phyloP scores from a whole-genome alignment of 352 stramenopile species.

The Phytophthora vignae region DNA sequence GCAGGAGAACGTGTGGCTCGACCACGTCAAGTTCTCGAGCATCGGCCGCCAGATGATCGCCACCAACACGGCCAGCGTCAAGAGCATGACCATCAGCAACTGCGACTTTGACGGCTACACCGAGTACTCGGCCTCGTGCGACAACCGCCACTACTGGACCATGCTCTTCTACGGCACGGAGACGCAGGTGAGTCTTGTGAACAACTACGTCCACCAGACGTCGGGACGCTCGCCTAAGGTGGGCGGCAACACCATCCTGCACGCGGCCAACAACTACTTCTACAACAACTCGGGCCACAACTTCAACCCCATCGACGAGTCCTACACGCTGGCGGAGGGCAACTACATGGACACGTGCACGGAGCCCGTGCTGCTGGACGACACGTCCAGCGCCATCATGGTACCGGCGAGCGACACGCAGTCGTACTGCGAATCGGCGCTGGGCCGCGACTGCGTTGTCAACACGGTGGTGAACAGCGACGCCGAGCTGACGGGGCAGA shows the following conservation, averaged over 20 bases:
- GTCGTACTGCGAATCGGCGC: conserved; percentile 19
- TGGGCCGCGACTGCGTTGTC: conserved; percentile 26
- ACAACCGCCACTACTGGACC: conserved; percentile 59
- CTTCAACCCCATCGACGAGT: conserved; percentile 29
- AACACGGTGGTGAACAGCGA: conserved; percentile 35
- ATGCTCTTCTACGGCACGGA: conserved; percentile 51
- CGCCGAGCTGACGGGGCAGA: conserved; percentile 26
- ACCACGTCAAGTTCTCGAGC: conserved; percentile 28
- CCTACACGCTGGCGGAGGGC: conserved; percentile 29
- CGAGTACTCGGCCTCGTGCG: conserved; percentile 40
- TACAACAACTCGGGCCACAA: conserved; percentile 32
- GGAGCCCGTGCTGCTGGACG: conserved; percentile 22
- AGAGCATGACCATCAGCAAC: conserved; percentile 55
- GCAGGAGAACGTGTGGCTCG: conserved; percentile 23
- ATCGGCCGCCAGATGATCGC: conserved; percentile 46
- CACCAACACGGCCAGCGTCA: conserved; percentile 37
- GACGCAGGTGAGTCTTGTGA: conserved; percentile 41
- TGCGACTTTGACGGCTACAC: conserved; percentile 56
- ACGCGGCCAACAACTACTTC: conserved; percentile 41
- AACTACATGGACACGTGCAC: conserved; percentile 45
- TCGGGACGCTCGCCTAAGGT: conserved; percentile 40
- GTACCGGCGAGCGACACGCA: conserved; percentile 25
- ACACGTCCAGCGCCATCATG: conserved; percentile 25
- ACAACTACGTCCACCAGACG: conserved; percentile 32
- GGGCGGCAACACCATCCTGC: conserved; percentile 31